Base-by-base conservation (phyloP, 495 filamentous ascomycete genomes). In the Aspergillus indologenus region DNA sequence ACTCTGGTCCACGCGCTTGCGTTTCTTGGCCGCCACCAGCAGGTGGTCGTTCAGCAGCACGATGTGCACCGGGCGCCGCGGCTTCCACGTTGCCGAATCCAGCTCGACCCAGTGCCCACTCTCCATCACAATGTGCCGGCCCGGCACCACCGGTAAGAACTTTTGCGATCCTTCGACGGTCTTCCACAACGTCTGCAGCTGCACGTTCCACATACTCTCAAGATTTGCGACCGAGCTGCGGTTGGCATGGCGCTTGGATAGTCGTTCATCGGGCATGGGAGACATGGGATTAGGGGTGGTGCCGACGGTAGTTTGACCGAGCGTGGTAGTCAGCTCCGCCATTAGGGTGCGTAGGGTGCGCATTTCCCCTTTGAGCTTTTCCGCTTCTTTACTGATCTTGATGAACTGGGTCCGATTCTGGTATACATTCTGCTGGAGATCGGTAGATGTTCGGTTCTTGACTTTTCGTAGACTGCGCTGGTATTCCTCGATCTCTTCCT, bases 371-470 rank as follows among this genome's bases (percentile, higher is more conserved):
- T 96, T 98, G 53, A 99, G 83, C 72, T 96, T 96, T 66, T 99
- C 94, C 2, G 96, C 96, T 73, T 99, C 95, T 75, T 96, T 94
- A 71, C 91, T 96, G 72, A 99, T 98, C 65, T 95, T 93, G 79
- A 99, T 96, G 73, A 99, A 99, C 65, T 98, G 93, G 0, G 92
- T 96, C 47, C 94, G 87, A 72, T 99, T 99, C 68, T 97, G 92
- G 72, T 93, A 96, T 31, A 99, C 91, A 77, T 91, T 99, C 65
- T 95, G 89, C 66, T 98, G 95, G 11, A 99, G 80, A 65, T 98
- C 91, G 29, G 85, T 85, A 3, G 92, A 91, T 1, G 91, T 92
- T 40, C 90, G 84, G 61, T 85, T 86, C 66, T 92, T 91, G 49
- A 93, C 79, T 66, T 90, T 90, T 60, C 85, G 83, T 34, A 99